A percentile compares a stretch with the other conserved stretches of the same genome.
These are phyloP conservation scores for Osmanthus fragrans DNA, from an alignment of 257 asterid genomes.

Conservation along the genomic window DNA sequence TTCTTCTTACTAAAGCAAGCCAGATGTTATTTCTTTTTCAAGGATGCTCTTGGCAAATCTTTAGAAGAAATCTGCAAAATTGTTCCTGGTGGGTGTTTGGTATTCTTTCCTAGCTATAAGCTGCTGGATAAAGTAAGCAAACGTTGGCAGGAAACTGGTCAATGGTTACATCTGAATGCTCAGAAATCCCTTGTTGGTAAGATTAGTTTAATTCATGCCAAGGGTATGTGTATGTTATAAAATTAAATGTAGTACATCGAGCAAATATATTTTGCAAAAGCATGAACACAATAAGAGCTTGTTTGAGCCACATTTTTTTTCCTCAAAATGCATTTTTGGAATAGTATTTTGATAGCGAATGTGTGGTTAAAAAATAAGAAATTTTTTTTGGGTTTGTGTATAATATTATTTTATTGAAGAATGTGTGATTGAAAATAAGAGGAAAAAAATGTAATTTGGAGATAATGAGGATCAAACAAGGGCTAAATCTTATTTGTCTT, in stretches of 20 bases:
- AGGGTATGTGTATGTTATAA: constrained; percentile 9
- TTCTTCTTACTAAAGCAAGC: constrained; percentile 20
- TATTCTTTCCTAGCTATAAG: constrained; percentile 96
- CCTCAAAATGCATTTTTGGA: too few relatives aligned
- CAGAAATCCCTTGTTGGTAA: constrained; percentile 81
- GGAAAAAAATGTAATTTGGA: too few relatives aligned
- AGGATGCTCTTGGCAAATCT: constrained; percentile 87
- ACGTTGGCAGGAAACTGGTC: constrained; percentile 95
- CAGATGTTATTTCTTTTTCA: constrained; percentile 31
- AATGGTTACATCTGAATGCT: constrained; percentile 83
- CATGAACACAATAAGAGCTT: not conserved
- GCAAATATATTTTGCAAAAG: not conserved
- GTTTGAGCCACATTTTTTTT: too few relatives aligned
- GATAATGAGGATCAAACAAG: too few relatives aligned
- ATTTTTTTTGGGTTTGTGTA: too few relatives aligned
- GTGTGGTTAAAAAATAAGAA: too few relatives aligned
- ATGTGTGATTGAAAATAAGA: too few relatives aligned
- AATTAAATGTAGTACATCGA: not conserved
- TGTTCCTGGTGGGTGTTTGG: constrained; percentile 94
- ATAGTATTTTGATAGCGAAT: too few relatives aligned
- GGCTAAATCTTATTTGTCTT: constrained; percentile 2
- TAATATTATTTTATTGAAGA: too few relatives aligned
- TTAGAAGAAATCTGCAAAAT: constrained; percentile 82
- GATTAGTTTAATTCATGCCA: constrained; percentile 24
- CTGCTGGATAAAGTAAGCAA: constrained; percentile 77